Conservation (phyloP, 2,329 filamentous ascomycete species). For the Aspergillus felis region DNA sequence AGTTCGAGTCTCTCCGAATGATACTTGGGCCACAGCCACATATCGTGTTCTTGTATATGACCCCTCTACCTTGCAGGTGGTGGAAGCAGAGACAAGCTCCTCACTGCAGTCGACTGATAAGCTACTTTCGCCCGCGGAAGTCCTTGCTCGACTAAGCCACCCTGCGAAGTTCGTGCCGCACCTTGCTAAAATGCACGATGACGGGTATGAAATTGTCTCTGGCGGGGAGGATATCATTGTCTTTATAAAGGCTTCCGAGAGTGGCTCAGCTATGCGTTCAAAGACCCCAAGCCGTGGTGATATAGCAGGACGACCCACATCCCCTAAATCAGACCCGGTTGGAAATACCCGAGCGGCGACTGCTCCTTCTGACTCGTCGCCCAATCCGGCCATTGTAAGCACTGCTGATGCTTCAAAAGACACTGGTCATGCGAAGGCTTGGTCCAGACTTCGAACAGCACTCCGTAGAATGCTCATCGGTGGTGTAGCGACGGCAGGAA, state of each 20-base stretch:
- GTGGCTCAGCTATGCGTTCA: neutral
- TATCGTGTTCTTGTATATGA: constrained; percentile 41
- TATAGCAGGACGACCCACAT: neutral
- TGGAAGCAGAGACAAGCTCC: constrained; percentile 29
- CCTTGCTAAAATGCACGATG: constrained; percentile 34
- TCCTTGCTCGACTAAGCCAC: constrained; percentile 36
- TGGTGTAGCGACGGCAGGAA: constrained; percentile 31
- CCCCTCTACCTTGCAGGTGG: constrained; percentile 25
- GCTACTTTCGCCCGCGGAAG: constrained; percentile 25
- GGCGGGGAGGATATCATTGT: constrained; percentile 41
- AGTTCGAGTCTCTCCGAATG: neutral
- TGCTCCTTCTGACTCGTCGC: neutral
- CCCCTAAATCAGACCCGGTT: neutral
- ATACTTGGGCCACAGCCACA: constrained; percentile 6
- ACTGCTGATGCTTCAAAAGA: neutral
- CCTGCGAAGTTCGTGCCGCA: constrained; percentile 41
- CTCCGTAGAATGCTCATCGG: constrained; percentile 33
- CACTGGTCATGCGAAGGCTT: constrained; percentile 1
- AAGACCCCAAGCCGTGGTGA: neutral
- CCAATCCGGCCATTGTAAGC: neutral
- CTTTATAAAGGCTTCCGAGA: constrained; percentile 25
- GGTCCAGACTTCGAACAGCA: constrained; percentile 15
- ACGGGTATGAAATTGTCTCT: constrained; percentile 42
- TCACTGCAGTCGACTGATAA: constrained; percentile 25
- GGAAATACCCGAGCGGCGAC: neutral